Conservation (phyloP, 495 filamentous ascomycete genomes). For the Neohortaea acidophila region DNA sequence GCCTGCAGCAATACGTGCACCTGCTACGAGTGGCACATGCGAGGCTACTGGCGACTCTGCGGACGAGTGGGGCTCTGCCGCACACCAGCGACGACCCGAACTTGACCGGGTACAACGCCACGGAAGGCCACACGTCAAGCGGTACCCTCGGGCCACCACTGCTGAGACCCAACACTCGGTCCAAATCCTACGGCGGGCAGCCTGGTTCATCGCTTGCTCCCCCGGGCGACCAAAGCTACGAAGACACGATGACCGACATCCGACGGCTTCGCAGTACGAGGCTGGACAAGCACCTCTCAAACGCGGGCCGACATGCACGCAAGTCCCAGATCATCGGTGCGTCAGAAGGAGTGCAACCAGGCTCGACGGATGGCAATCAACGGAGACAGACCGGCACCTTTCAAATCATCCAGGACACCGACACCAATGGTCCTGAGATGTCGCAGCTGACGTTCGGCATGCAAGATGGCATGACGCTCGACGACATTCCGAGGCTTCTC, state of each 20-base stretch:
- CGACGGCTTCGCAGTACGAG: conserved; percentile 78
- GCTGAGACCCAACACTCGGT: conserved; percentile 51
- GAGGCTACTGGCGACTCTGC: conserved; percentile 70
- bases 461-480: conserved; percentile 79
- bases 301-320: conserved; percentile 74
- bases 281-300: conserved; percentile 83
- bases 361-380: conserved; percentile 54
- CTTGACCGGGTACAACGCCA: conserved; percentile 48
- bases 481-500: conserved; percentile 95
- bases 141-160: conserved; percentile 30
- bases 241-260: conserved; percentile 92
- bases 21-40: conserved; percentile 83
- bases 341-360: conserved; percentile 65
- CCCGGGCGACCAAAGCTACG: conserved; percentile 55
- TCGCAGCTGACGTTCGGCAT: conserved; percentile 72
- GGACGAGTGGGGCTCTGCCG: conserved; percentile 63
- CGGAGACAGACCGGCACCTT: conserved; percentile 41
- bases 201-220: conserved; percentile 23
- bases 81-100: conserved; percentile 61
- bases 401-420: conserved; percentile 77
- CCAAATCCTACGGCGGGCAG: conserved; percentile 56
- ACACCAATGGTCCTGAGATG: conserved; percentile 53
- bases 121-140: conserved; percentile 39
- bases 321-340: conserved; percentile 89
- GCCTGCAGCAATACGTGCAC: conserved; percentile 88